phyloP scores from a whole-genome alignment of 148 eudicot genomes.

The Vaccinium corymbosum region DNA sequence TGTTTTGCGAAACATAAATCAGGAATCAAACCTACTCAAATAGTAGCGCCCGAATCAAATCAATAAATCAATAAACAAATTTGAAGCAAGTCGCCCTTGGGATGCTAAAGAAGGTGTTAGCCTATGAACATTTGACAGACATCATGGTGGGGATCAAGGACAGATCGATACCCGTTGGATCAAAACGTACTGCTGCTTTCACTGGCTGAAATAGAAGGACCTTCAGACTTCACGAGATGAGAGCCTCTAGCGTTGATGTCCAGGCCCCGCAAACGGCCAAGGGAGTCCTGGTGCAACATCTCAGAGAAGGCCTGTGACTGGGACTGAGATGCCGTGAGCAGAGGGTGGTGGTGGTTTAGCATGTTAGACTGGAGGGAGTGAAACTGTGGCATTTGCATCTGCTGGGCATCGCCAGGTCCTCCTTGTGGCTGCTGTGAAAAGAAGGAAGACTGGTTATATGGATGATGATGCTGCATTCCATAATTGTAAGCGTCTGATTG shows the following conservation, averaged over 20 bases:
- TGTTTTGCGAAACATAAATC: background rate
- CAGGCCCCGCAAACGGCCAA: slow-evolving; percentile 56
- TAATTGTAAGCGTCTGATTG: slow-evolving; percentile 45
- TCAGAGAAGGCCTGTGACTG: slow-evolving; percentile 32
- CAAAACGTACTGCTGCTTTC: slow-evolving; percentile 57
- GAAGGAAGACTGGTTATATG: slow-evolving; percentile 37
- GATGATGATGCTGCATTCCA: slow-evolving; percentile 49
- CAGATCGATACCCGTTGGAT: slow-evolving; percentile 12
- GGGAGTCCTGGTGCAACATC: slow-evolving; percentile 51
- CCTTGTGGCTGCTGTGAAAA: slow-evolving; percentile 31
- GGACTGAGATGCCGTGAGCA: slow-evolving; percentile 15
- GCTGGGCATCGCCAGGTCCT: slow-evolving; percentile 24
- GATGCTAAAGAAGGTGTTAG: slow-evolving; percentile 36
- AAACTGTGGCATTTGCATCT: slow-evolving; percentile 33
- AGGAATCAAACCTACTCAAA: background rate
- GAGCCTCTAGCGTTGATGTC: slow-evolving; percentile 48
- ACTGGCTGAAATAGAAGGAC: slow-evolving; percentile 48
- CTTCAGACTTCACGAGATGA: slow-evolving; percentile 54
- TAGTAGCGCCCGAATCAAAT: slow-evolving; percentile 11
- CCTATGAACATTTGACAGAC: slow-evolving; percentile 45
- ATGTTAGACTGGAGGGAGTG: slow-evolving; percentile 38
- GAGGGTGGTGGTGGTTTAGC: slow-evolving; percentile 26
- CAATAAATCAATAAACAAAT: slow-evolving; percentile 20
- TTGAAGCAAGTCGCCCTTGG: slow-evolving; percentile 12
- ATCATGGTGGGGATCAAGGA: slow-evolving; percentile 11